Conservation (phyloP, 192 early-diverging fungal genomes). For the Dissophora ornata region DNA sequence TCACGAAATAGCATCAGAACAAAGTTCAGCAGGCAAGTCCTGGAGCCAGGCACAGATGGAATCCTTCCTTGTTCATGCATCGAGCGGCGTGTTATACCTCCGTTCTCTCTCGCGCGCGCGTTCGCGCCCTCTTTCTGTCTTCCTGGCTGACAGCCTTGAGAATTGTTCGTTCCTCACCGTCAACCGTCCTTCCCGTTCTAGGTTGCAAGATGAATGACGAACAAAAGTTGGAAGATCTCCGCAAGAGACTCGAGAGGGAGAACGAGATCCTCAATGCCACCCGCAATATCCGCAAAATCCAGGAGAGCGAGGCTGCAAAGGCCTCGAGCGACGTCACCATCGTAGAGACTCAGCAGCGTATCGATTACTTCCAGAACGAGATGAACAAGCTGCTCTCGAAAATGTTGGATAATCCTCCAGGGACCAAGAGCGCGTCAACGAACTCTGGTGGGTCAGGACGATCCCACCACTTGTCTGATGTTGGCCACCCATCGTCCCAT, state of each 20-base stretch:
- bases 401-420: constrained; percentile 39
- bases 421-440: constrained; percentile 20
- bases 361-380: constrained; percentile 77
- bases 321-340: constrained; percentile 81
- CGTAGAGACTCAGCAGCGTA: constrained; percentile 68
- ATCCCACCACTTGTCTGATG: too few species aligned
- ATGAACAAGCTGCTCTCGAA: constrained; percentile 67
- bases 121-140: too few species aligned
- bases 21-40: neutral
- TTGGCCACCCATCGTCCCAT: constrained; percentile 9
- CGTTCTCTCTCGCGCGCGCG: too few species aligned
- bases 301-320: constrained; percentile 46
- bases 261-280: constrained; percentile 45
- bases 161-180: too few species aligned
- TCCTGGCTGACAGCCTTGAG: too few species aligned
- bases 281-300: constrained; percentile 42
- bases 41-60: constrained; percentile 2
- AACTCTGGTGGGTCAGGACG: constrained; percentile 40
- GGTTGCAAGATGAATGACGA: constrained; percentile 43
- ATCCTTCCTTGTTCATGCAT: too few species aligned
- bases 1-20: too few species aligned
- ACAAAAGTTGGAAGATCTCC: constrained; percentile 48
- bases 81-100: too few species aligned
- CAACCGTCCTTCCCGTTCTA: too few species aligned
- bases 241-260: constrained; percentile 39